Evolutionary conservation across 2,329 filamentous ascomycete genomes (phyloP).

Genomic region (Aureobasidium vineae): DNA sequence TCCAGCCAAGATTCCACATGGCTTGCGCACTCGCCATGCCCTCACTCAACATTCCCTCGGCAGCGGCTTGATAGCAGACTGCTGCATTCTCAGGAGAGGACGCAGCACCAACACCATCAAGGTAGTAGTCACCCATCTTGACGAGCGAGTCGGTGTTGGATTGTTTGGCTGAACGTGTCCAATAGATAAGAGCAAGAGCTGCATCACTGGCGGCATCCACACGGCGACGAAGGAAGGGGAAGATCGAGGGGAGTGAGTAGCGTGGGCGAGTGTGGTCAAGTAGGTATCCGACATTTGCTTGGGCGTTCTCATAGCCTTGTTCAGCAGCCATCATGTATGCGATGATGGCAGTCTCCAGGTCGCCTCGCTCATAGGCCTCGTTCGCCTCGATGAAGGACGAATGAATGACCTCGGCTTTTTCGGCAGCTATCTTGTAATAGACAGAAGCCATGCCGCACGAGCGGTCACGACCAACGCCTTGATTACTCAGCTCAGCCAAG

Average conservation of each 20-base stretch:
- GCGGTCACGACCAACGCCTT: slow-evolving; percentile 75
- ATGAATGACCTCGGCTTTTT: slow-evolving; percentile 83
- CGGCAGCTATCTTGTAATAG: slow-evolving; percentile 85
- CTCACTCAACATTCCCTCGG: slow-evolving; percentile 87
- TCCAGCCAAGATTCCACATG: slow-evolving; percentile 97
- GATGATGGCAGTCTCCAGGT: slow-evolving; percentile 75
- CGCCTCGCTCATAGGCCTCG: slow-evolving; percentile 72
- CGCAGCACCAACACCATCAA: slow-evolving; percentile 67
- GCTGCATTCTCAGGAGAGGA: slow-evolving; percentile 72
- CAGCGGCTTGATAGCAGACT: slow-evolving; percentile 86
- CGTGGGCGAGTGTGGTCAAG: slow-evolving; percentile 62
- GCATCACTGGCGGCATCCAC: slow-evolving; percentile 55
- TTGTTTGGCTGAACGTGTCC: slow-evolving; percentile 91
- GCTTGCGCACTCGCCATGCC: slow-evolving; percentile 91
- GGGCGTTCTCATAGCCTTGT: slow-evolving; percentile 84
- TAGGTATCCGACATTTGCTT: slow-evolving; percentile 86
- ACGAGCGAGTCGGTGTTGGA: slow-evolving; percentile 90
- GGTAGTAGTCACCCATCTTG: slow-evolving; percentile 99
- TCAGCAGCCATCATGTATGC: slow-evolving; percentile 85
- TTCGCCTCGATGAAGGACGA: slow-evolving; percentile 83
- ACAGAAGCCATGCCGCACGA: slow-evolving; percentile 72
- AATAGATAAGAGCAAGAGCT: slow-evolving; percentile 78
- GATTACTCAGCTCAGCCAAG: slow-evolving; percentile 79
- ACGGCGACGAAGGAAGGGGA: slow-evolving; percentile 29
- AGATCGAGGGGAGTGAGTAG: slow-evolving; percentile 31